Evolutionary conservation across 2,329 filamentous ascomycete genomes (phyloP), one percentile per base, ranked within the genome.

Genomic region (Fusarium austroafricanum): DNA sequence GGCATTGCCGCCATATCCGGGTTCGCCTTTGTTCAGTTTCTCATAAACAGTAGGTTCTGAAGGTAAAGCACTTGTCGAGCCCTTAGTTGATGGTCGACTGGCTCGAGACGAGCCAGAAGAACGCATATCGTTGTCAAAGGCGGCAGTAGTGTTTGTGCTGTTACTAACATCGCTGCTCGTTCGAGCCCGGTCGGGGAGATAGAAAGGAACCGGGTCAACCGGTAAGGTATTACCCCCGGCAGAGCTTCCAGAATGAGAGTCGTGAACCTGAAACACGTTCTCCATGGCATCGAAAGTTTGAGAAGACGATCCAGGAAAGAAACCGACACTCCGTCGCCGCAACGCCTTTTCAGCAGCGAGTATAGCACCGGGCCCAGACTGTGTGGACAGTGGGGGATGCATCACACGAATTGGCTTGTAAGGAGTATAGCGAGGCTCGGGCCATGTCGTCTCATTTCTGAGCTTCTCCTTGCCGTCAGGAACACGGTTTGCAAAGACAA

Each of bases 401-500:
- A 86, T 86, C 31, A 83, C 81, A 9, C 86, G 81, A 37, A 84
- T 79, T 5, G 92, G 87, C 76, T 94, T 97, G 81, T 97, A 98
- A 2, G 90, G 84, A 55, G 90, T 92, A 76, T 93, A 99, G 20
- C 90, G 88, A 20, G 96, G 96, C 71, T 97, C 94, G 0, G 95
- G 95, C 61, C 92, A 86, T 37, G 96, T 94, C 7, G 95, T 90
- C 77, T 99, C 96, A 74, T 96, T 97, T 31, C 90, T 87, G 38
- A 99, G 84, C 75, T 91, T 95, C 79, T 98, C 95, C 76, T 97
- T 97, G 39, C 93, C 95, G 72, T 98, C 96, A 0, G 96, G 95
- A 0, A 97, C 95, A 26, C 96, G 89, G 76, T 98, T 98, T 54
- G 96, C 96, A 77, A 99, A 99, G 5, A 99, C 95, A 35, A 98